phyloP scores from a whole-genome alignment of 2,329 filamentous ascomycete species.

The Dryadomyces sulphureus region DNA sequence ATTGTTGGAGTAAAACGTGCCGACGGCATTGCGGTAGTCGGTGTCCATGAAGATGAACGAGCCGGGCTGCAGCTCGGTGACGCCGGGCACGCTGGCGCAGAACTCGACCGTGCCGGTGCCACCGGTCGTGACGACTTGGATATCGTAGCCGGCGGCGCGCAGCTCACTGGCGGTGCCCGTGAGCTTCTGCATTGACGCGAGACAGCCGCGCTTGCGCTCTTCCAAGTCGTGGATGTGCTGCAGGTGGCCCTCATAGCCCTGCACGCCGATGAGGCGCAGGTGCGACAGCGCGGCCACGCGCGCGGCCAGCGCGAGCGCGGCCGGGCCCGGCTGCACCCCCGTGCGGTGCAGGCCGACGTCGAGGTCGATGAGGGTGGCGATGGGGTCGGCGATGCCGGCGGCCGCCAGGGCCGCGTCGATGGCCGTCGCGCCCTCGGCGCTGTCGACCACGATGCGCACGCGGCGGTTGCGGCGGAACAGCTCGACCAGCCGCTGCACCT shows the following conservation, averaged over 20 bases:
- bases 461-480: slow-evolving; percentile 22
- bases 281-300: slow-evolving; percentile 21
- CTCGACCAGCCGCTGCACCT: slow-evolving; percentile 29
- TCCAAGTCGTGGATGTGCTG: slow-evolving; percentile 32
- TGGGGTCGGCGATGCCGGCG: slow-evolving; percentile 20
- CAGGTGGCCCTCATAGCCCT: slow-evolving; percentile 38
- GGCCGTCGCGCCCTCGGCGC: slow-evolving; percentile 25
- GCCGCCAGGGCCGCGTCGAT: slow-evolving; percentile 26
- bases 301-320: slow-evolving; percentile 22
- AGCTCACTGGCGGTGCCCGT: slow-evolving; percentile 26
- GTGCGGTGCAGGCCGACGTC: slow-evolving; percentile 36
- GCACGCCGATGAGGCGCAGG: slow-evolving; percentile 30
- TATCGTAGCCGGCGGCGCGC: slow-evolving; percentile 24
- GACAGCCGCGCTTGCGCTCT: slow-evolving; percentile 25
- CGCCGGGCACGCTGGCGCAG: slow-evolving; percentile 30
- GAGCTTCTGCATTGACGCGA: slow-evolving; percentile 29
- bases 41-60: slow-evolving; percentile 44
- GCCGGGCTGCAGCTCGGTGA: slow-evolving; percentile 39
- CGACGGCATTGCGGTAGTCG: slow-evolving; percentile 37
- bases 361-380: slow-evolving; percentile 29
- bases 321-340: slow-evolving; percentile 26
- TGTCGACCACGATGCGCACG: slow-evolving; percentile 33
- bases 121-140: slow-evolving; percentile 34
- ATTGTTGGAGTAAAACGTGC: slow-evolving; percentile 31
- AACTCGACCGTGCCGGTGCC: slow-evolving; percentile 39